Base-by-base conservation (phyloP, 108 stramenopile species). In the Schizochytrium sp. region DNA sequence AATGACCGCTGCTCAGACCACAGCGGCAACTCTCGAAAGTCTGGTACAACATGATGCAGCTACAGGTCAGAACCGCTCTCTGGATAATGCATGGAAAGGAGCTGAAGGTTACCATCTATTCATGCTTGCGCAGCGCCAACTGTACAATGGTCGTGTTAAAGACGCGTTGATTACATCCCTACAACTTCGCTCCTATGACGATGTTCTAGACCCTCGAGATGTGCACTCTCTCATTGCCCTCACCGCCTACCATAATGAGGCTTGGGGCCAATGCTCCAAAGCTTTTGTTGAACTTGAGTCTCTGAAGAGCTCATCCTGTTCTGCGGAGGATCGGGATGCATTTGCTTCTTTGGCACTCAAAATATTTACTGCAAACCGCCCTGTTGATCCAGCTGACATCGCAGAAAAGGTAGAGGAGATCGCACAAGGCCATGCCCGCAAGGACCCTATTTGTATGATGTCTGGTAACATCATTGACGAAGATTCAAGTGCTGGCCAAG, bases 41-140 rank as follows among this genome's bases (percentile, higher is more conserved):
- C 19, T 42, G 45, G 91, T 56, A 7, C 91, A 89, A 12, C 88
- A 92, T 49, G 90, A 89, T 17, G 92, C 90, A 4, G 90, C 91
- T 58, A 93, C 92, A 87, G 89, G 90, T 40, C 46, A 88, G n/a
- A 46, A n/a, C 3, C 91, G 92, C 59, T 92, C 92, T 17, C 87
- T 95, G 47, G 94, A 93, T 87, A 93, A 92, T 60, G 95, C 95
- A 7, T 95, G 95, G 95, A 56, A 93, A 17, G 95, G 94, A 28
- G 95, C 95, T 7, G 95, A 93, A 56, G 94, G 94, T 0, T 94
- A 92, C 89, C 95, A 95, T 88, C 94, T 94, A 90, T 94, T 91
- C 72, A 91, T 94, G 90, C 90, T 95, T 3, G 93, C 94, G 3
- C 94, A 94, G 64, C 87, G 93, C 40, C 94, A 94, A 91, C 73